Evolutionary conservation across 495 filamentous ascomycete species (phyloP).

Genomic region (Aspergillus indologenus): DNA sequence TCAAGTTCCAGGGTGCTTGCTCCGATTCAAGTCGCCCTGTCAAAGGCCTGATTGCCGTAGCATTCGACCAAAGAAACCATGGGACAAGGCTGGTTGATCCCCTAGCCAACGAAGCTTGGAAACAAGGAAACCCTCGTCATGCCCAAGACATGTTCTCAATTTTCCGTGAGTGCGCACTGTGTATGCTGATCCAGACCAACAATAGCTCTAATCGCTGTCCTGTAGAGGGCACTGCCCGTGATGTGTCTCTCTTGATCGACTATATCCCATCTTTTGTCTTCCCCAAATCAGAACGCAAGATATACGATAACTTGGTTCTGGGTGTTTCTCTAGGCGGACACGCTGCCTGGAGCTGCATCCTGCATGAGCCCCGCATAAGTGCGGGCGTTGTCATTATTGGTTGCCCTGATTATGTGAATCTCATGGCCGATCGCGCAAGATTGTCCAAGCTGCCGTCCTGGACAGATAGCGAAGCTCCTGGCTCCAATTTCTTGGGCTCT

Average conservation of each 20-base stretch:
- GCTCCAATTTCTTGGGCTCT: constrained; percentile 67
- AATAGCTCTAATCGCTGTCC: background rate
- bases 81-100: constrained; percentile 62
- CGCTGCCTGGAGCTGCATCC: constrained; percentile 75
- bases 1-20: constrained; percentile 22
- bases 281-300: constrained; percentile 43
- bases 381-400: constrained; percentile 80
- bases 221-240: constrained; percentile 69
- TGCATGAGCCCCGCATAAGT: constrained; percentile 73
- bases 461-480: constrained; percentile 50
- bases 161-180: constrained; percentile 44
- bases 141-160: constrained; percentile 83
- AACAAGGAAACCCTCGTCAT: constrained; percentile 74
- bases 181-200: background rate
- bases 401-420: constrained; percentile 78
- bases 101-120: constrained; percentile 70
- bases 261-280: constrained; percentile 76
- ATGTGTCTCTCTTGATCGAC: constrained; percentile 69
- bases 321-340: constrained; percentile 89
- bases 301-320: constrained; percentile 69
- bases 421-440: constrained; percentile 75
- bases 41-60: constrained; percentile 67
- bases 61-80: constrained; percentile 91
- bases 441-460: constrained; percentile 66
- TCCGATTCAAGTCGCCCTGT: constrained; percentile 24